A percentile compares a stretch with the other conserved stretches of the same genome.
These are phyloP conservation scores for Penicillium capsulatum DNA, from an alignment of 2,329 filamentous ascomycete genomes.

Conservation along the genomic window DNA sequence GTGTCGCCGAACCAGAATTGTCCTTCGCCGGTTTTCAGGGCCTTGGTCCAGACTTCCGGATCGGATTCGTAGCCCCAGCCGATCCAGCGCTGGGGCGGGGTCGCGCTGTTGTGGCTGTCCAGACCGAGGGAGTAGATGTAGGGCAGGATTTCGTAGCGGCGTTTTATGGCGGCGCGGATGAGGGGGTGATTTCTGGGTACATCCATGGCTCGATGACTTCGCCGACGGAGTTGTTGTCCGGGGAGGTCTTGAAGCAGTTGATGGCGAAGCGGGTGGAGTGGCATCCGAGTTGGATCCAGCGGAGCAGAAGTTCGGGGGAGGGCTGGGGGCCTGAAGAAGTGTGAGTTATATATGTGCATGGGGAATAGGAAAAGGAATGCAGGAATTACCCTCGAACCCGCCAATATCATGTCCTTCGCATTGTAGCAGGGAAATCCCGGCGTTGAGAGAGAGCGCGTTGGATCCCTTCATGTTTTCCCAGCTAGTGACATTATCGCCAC, in stretches of 20 bases:
- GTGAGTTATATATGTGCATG: too few species aligned
- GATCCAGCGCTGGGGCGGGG: slow-evolving; percentile 66
- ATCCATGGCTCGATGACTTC: slow-evolving; percentile 77
- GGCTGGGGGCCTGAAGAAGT: slow-evolving; percentile 64
- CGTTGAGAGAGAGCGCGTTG: slow-evolving; percentile 64
- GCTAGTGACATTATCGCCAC: slow-evolving; percentile 69
- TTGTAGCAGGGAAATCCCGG: slow-evolving; percentile 61
- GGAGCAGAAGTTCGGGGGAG: slow-evolving; percentile 63
- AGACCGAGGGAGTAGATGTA: slow-evolving; percentile 66
- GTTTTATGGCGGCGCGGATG: slow-evolving; percentile 62
- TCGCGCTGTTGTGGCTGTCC: slow-evolving; percentile 57
- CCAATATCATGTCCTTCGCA: slow-evolving; percentile 72
- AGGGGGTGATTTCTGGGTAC: slow-evolving; percentile 62
- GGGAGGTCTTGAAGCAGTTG: slow-evolving; percentile 72
- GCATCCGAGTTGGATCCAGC: slow-evolving; percentile 69
- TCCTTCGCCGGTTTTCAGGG: slow-evolving; percentile 60
- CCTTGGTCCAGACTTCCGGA: slow-evolving; percentile 60
- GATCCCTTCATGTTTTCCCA: slow-evolving; percentile 70
- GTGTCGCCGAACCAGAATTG: slow-evolving; percentile 71
- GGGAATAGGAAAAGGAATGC: too few species aligned
- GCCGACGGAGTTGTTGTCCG: slow-evolving; percentile 61
- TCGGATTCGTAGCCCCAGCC: slow-evolving; percentile 69
- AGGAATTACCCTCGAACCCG: too few species aligned
- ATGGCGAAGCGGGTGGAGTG: slow-evolving; percentile 69
- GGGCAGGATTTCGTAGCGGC: slow-evolving; percentile 67